A percentile compares a stretch with the other conserved stretches of the same genome.
Conservation (phyloP, 805 yeast species). For the Starmerella bombi region DNA sequence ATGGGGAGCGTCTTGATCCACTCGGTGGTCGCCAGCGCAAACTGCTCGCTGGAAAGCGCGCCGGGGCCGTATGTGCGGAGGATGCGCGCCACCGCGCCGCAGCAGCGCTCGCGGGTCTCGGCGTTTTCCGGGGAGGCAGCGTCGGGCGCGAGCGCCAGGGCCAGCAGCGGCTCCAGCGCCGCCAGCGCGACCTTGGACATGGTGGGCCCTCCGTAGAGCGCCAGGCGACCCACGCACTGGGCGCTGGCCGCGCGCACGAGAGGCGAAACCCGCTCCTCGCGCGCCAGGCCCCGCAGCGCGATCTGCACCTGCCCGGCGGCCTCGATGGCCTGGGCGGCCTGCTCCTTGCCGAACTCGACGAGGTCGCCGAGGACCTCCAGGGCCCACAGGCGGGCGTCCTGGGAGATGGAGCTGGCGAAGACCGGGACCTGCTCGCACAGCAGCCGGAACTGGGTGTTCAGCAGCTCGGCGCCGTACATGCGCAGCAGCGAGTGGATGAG, state of each 20-base stretch:
- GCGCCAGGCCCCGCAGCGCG: not conserved
- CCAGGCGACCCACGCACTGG: conserved; percentile 72
- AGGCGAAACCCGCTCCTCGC: conserved; percentile 27
- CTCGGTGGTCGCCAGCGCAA: conserved; percentile 47
- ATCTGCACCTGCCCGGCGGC: conserved; percentile 31
- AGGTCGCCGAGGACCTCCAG: conserved; percentile 68
- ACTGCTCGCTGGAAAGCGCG: conserved; percentile 38
- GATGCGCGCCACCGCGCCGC: conserved; percentile 72
- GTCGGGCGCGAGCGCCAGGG: conserved; percentile 61
- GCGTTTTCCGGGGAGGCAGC: conserved; percentile 75
- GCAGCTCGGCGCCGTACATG: conserved; percentile 33
- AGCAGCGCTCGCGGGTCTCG: conserved; percentile 75
- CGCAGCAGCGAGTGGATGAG: conserved; percentile 60
- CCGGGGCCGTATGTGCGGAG: conserved; percentile 48
- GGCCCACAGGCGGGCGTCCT: conserved; percentile 62
- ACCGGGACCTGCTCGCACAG: conserved; percentile 41
- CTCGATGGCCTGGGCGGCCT: conserved; percentile 50
- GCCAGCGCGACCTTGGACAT: conserved; percentile 53
- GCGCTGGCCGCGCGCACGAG: conserved; percentile 79
- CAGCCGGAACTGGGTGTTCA: conserved; percentile 5
- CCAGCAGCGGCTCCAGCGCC: conserved; percentile 61
- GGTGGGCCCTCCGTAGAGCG: conserved; percentile 58
- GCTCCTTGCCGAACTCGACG: conserved; percentile 64
- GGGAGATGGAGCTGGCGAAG: conserved; percentile 40
- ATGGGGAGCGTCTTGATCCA: conserved; percentile 82